Conservation (phyloP, 202 grass and related monocot species). For the Setaria viridis region DNA sequence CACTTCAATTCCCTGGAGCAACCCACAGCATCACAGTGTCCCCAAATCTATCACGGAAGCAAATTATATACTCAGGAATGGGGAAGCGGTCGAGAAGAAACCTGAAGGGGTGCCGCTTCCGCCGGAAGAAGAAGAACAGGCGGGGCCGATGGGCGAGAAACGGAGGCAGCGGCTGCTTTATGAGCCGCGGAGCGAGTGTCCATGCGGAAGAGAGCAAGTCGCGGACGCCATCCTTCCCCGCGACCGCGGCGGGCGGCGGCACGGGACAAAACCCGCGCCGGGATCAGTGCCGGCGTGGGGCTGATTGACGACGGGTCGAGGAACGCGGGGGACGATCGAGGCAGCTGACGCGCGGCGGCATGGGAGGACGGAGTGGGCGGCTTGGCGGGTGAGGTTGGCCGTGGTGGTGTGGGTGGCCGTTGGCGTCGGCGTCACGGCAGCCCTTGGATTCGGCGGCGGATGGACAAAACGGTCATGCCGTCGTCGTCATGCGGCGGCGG, state of each 20-base stretch:
- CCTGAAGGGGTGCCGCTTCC: conserved; percentile 21
- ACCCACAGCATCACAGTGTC: neutral
- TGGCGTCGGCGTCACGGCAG: neutral
- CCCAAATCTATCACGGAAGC: neutral
- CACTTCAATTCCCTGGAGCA: neutral
- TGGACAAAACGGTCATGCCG: neutral
- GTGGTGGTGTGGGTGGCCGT: neutral
- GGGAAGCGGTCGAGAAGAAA: neutral
- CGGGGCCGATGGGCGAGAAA: neutral
- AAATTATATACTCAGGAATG: neutral
- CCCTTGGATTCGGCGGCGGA: conserved; percentile 16
- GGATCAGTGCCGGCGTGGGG: conserved; percentile 29
- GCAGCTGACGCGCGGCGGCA: conserved; percentile 39
- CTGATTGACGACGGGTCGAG: neutral
- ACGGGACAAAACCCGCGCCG: neutral
- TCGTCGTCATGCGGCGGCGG: neutral
- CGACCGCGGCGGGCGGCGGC: neutral
- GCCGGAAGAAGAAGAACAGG: neutral
- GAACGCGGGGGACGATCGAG: conserved; percentile 6
- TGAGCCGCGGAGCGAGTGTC: neutral
- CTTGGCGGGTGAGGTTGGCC: neutral
- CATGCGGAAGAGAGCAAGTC: conserved; percentile 13
- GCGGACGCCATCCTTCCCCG: conserved; percentile 38
- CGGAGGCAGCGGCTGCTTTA: neutral
- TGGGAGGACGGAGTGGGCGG: neutral